A percentile compares a stretch with the other conserved stretches of the same genome.
Evolutionary conservation across 140 eudicot species (phyloP).

Genomic region (Stevia rebaudiana): DNA sequence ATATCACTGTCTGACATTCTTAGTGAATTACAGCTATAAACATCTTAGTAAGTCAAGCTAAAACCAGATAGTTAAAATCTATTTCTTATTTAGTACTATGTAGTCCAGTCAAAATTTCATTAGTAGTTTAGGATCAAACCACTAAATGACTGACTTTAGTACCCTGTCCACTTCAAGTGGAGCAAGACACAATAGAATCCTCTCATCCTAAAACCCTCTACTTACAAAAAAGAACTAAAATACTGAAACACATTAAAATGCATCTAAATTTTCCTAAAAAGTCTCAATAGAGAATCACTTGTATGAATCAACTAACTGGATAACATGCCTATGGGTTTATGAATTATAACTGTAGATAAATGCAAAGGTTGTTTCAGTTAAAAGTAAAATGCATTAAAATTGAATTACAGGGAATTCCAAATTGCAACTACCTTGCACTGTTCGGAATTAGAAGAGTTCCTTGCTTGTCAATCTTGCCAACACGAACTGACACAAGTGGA

Average conservation of each 20-base stretch:
- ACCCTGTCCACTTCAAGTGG: background rate
- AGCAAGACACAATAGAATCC: background rate
- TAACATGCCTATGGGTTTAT: too few species aligned
- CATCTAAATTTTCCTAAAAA: background rate
- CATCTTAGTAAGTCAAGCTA: background rate
- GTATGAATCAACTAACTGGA: too few species aligned
- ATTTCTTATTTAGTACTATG: background rate
- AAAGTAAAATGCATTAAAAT: slow-evolving; percentile 5
- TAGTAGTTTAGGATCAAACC: background rate
- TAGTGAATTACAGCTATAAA: background rate
- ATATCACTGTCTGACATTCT: background rate
- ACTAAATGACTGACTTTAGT: background rate
- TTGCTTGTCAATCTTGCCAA: slow-evolving; percentile 77
- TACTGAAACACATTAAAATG: background rate
- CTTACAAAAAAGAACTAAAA: background rate
- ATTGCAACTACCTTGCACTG: slow-evolving; percentile 56
- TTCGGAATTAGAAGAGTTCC: slow-evolving; percentile 66
- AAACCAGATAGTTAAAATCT: background rate
- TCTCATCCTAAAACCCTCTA: slow-evolving; percentile 2
- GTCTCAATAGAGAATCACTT: too few species aligned
- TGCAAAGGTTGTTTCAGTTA: background rate
- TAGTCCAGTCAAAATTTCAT: background rate
- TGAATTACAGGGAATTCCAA: background rate
- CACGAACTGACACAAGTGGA: slow-evolving; percentile 84
- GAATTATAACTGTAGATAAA: too few species aligned